phyloP scores from a whole-genome alignment of 225 moss, liverwort and hornwort genomes.

The Thuidium tamariscinum region DNA sequence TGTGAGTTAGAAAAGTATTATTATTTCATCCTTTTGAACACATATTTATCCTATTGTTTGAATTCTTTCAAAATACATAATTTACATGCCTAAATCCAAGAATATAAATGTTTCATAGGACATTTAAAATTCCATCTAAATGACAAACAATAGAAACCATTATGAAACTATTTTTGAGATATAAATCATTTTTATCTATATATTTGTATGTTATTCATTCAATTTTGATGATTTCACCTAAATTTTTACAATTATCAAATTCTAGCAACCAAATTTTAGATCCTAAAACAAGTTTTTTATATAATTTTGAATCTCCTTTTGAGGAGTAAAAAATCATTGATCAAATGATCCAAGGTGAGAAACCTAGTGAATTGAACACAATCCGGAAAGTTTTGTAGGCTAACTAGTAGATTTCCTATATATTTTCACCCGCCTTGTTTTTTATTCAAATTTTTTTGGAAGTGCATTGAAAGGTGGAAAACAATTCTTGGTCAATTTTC shows the following conservation, averaged over 20 bases:
- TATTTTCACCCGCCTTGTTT: too few species aligned
- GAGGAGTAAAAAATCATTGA: not conserved
- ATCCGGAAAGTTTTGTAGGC: too few species aligned
- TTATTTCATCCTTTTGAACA: not conserved
- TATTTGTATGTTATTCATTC: too few species aligned
- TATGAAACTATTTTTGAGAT: not conserved
- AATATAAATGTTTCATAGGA: too few species aligned
- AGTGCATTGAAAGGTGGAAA: too few species aligned
- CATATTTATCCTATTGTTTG: not conserved
- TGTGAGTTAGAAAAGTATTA: not conserved
- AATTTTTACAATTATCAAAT: not conserved
- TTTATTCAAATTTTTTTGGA: too few species aligned
- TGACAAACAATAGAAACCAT: not conserved
- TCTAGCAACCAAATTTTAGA: fast-evolving
- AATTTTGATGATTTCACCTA: not conserved
- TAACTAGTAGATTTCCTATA: too few species aligned
- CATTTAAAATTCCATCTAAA: not conserved
- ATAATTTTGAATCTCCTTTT: not conserved
- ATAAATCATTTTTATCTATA: not conserved
- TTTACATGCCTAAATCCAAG: not conserved
- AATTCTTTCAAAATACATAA: not conserved
- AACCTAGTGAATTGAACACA: not conserved
- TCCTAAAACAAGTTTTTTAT: not conserved
- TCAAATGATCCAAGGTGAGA: not conserved
- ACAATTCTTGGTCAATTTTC: too few species aligned